Conservation (phyloP, 257 asterid species). For the Plectranthus barbatus region DNA sequence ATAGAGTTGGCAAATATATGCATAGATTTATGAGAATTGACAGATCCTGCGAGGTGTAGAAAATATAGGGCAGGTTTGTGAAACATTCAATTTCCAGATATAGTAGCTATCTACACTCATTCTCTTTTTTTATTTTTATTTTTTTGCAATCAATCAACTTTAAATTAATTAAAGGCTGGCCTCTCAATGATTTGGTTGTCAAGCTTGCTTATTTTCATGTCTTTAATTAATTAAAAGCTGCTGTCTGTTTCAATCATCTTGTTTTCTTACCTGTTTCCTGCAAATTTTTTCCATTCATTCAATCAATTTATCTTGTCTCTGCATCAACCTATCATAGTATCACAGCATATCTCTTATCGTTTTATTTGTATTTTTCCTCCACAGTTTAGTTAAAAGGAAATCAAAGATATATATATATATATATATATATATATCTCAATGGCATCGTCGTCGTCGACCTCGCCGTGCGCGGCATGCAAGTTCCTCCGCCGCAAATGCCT, state of each 20-base stretch:
- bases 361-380: too few species aligned
- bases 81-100: constrained; percentile 39
- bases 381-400: too few species aligned
- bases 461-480: constrained; percentile 75
- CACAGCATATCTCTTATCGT: too few species aligned
- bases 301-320: too few species aligned
- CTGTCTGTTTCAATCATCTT: constrained; percentile 27
- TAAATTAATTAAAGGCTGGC: constrained; percentile 30
- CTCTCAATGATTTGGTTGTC: constrained; percentile 43
- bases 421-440: too few species aligned
- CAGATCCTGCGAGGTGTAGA: neutral
- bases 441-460: constrained; percentile 47
- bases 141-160: constrained; percentile 30
- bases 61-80: constrained; percentile 23
- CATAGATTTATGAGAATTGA: too few species aligned
- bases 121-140: constrained; percentile 7
- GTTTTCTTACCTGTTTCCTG: neutral
- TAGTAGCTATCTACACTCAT: constrained; percentile 26
- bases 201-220: constrained; percentile 21
- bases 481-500: constrained; percentile 69
- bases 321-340: too few species aligned
- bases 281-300: too few species aligned
- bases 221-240: constrained; percentile 17
- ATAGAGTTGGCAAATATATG: neutral
- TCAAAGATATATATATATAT: too few species aligned